Evolutionary conservation across 225 moss, liverwort and hornwort genomes (phyloP), one percentile per base, ranked within the genome.

Genomic region (Takakia lepidozioides): DNA sequence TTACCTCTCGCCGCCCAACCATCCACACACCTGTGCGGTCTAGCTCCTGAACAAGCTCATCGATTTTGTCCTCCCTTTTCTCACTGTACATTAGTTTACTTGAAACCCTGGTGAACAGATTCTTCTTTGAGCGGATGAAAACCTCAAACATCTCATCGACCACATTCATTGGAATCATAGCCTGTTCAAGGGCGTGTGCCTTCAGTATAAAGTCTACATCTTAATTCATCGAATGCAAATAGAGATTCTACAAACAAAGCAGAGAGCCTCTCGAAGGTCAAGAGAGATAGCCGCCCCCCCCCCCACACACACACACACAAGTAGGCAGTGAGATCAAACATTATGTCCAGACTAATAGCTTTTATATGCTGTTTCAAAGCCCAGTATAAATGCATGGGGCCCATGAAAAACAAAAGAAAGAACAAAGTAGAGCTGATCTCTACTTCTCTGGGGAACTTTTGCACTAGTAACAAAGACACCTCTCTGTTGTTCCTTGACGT

Each of bases 21-120:
- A 79, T 66, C 83, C 83, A 84, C 4, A 74, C 78, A 9, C 75
- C 83, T 36, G 65, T 75, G 19, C 79, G 71, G 47, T 78, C 79
- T 22, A 84, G 72, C 63, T 79, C 83, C 57, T 78, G 74, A 26
- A 84, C 72, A 24, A 84, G 79, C 43, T 84, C 83, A 40, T 84
- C 83, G 40, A 84, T 78, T 48, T 79, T 84, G 22, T 84, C 83
- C 16, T 84, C 83, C 55, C 69, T 84, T 46, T 54, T 78, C 35
- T 67, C 78, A 48, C 54, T 79, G 55, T 75, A 63, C 19, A 84
- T 49, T 27, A 84, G 54, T 54, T 79, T 79, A 52, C 75, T 72
- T 5, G 83, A 75, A 25, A 84, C 79, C 38, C 83, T 65, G 47
- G 71, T 72, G 62, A 79, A 84, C 43, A 84, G 65, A 48, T 75